Base-by-base conservation (phyloP, 2,329 filamentous ascomycete species). In the Fusarium sp. region DNA sequence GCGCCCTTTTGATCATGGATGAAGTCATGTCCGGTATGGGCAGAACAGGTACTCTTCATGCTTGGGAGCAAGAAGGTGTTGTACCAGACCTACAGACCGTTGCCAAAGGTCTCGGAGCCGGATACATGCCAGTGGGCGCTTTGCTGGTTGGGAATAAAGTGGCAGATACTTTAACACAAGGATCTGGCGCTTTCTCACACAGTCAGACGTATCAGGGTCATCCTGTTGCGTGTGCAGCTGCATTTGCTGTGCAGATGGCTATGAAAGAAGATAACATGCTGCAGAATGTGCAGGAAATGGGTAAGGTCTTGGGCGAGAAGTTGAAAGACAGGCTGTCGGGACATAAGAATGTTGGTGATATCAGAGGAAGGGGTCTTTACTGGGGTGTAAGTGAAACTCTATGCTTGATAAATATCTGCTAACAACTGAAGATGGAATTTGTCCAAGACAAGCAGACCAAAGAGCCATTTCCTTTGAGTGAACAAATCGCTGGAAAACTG, bases 11-110 rank as follows among this genome's bases (percentile, higher is more conserved):
- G 3, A 82, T 88, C 20, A 67, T 88, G 3, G 87, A 89, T 60
- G 85, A 88, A 76, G 85, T 94, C 66, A 93, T 94, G 91, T 90
- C 86, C 45, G 90, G 90, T 11, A 87, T 88, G 78, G 90, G 90
- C 2, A 83, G 90, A 4, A 85, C 83, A 0, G 89, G 89, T 1
- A 87, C 82, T 3, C 75, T 91, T 67, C 86, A 92, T 78, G 87
- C 89, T 2, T 92, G 87, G 85, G 83, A 91, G 68, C 83, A 89
- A 45, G 86, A 90, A 80, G 82, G 13, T 4, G 69, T 84, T 0
- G 64, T 74, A 1, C 91, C 91, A 0, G 91, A 93, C 73, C 83
- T 93, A 2, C 86, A 90, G 74, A 87, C 88, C 0, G 79, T 91
- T 3, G 91, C 88, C 0, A 93, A 93, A 77, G 88, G 87, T 0